A percentile compares a stretch with the other conserved stretches of the same genome.
Evolutionary conservation across 768 basidiomycete genomes (phyloP).

Genomic region (Pleurotus djamor): DNA sequence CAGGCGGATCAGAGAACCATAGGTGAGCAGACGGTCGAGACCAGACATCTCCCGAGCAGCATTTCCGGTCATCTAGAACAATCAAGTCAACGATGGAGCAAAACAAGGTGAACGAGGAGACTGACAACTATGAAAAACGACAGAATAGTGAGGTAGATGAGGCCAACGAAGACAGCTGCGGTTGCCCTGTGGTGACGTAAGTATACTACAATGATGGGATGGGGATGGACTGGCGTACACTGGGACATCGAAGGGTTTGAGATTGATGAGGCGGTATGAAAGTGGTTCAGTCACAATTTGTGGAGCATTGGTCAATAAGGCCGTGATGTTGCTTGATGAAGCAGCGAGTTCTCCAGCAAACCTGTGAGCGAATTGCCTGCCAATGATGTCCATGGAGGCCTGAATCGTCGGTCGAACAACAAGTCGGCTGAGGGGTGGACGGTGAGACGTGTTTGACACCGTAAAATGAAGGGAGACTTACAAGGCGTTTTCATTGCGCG

Average conservation of each 20-base stretch:
- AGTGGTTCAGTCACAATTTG: conserved; percentile 47
- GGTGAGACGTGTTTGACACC: not conserved
- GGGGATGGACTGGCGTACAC: conserved; percentile 34
- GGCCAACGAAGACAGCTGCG: conserved; percentile 50
- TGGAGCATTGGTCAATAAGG: conserved; percentile 45
- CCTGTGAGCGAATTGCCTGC: conserved; percentile 10
- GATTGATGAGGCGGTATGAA: conserved; percentile 43
- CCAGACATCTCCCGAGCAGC: conserved; percentile 35
- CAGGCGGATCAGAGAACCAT: conserved; percentile 26
- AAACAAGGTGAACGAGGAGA: not conserved
- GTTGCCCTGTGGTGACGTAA: conserved; percentile 33
- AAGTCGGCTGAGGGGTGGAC: conserved; percentile 21
- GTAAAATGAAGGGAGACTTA: conserved; percentile 24
- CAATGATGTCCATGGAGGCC: not conserved
- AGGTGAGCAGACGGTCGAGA: conserved; percentile 25
- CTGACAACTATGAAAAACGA: conserved; percentile 41
- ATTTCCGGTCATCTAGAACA: conserved; percentile 5
- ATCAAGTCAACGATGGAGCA: not conserved
- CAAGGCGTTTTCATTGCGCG: conserved; percentile 60
- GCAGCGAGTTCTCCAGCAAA: conserved; percentile 24
- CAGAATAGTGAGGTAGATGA: conserved; percentile 51
- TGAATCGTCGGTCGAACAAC: conserved; percentile 28
- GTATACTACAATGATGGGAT: no score
- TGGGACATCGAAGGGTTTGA: conserved; percentile 56
- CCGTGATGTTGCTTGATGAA: conserved; percentile 18